Percentiles rank a stretch among this genome's conserved stretches.
Conservation (phyloP, 106 monocot species). For the Alisma plantagoaquatica region DNA sequence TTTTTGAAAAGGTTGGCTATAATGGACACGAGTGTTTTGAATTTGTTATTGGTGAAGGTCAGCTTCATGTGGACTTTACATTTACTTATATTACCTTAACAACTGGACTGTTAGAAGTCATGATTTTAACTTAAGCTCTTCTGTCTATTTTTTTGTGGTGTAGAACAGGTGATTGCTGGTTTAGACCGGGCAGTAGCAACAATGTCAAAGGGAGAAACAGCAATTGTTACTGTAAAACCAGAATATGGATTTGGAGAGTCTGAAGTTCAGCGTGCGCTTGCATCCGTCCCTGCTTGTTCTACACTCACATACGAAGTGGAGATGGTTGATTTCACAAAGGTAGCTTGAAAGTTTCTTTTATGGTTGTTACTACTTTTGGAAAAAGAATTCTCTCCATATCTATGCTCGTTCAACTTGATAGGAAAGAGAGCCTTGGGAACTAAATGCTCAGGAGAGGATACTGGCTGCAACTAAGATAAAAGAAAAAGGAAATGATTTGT, state of each 20-base stretch:
- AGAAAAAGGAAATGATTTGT: slow-evolving; percentile 44
- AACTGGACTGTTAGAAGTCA: not conserved
- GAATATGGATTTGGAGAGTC: slow-evolving; percentile 49
- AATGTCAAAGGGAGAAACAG: slow-evolving; percentile 56
- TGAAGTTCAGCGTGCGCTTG: slow-evolving; percentile 21
- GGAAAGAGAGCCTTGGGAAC: slow-evolving; percentile 53
- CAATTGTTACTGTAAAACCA: slow-evolving; percentile 43
- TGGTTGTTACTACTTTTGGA: too few relatives aligned
- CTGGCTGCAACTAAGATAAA: slow-evolving; percentile 42
- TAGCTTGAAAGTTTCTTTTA: slow-evolving; percentile 1
- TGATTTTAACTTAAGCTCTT: slow-evolving; percentile 2
- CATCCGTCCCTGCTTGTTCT: slow-evolving; percentile 36
- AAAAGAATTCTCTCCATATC: too few relatives aligned
- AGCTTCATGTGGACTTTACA: not conserved
- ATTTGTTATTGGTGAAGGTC: slow-evolving; percentile 68
- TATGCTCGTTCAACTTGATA: too few relatives aligned
- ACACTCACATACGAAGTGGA: slow-evolving; percentile 60
- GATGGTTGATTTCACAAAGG: slow-evolving; percentile 56
- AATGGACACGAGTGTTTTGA: slow-evolving; percentile 25
- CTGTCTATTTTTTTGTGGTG: slow-evolving; percentile 3
- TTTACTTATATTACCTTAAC: not conserved
- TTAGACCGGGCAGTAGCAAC: slow-evolving; percentile 56
- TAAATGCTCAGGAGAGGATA: slow-evolving; percentile 38
- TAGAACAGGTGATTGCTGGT: slow-evolving; percentile 58
- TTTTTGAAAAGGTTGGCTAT: slow-evolving; percentile 48